Evolutionary conservation across 495 filamentous ascomycete genomes (phyloP).

Genomic region (Jackrogersella minutella): DNA sequence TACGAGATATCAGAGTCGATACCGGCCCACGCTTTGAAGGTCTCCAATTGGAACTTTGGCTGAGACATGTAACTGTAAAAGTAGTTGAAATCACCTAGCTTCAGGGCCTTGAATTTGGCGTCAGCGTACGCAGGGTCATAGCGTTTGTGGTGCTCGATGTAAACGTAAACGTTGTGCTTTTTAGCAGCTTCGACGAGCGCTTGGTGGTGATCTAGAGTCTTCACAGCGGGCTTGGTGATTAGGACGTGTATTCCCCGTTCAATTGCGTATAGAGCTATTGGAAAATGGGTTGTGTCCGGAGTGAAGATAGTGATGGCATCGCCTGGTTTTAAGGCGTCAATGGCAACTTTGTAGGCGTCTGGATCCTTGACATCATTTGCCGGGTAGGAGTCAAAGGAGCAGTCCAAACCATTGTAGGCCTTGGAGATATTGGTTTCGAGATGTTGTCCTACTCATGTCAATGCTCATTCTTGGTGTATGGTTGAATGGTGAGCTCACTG

Average conservation of each 20-base stretch:
- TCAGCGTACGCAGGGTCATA: slow-evolving; percentile 93
- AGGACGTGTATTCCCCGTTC: slow-evolving; percentile 86
- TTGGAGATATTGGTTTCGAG: slow-evolving; percentile 86
- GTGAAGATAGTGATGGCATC: slow-evolving; percentile 98
- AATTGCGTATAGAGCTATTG: slow-evolving; percentile 94
- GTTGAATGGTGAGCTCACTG: slow-evolving; percentile 59
- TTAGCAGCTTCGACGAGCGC: slow-evolving; percentile 73
- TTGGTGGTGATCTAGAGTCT: slow-evolving; percentile 80
- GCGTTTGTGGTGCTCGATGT: slow-evolving; percentile 95
- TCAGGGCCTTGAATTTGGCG: slow-evolving; percentile 75
- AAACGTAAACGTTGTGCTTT: slow-evolving; percentile 85
- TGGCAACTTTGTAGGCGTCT: slow-evolving; percentile 87
- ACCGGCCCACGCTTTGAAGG: slow-evolving; percentile 96
- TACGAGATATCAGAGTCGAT: slow-evolving; percentile 91
- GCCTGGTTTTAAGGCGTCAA: slow-evolving; percentile 81
- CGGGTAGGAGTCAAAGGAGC: slow-evolving; percentile 82
- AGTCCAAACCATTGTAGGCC: slow-evolving; percentile 87
- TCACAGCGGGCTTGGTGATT: slow-evolving; percentile 94
- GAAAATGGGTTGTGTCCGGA: slow-evolving; percentile 90
- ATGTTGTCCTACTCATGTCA: slow-evolving; percentile 70
- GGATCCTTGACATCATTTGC: slow-evolving; percentile 74
- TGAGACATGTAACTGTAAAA: slow-evolving; percentile 98
- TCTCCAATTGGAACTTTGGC: slow-evolving; percentile 91
- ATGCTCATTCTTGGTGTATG: slow-evolving; percentile 16
- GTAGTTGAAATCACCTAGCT: slow-evolving; percentile 93